Conservation (phyloP, 2,329 filamentous ascomycete genomes). For the Penicillium crustosum region DNA sequence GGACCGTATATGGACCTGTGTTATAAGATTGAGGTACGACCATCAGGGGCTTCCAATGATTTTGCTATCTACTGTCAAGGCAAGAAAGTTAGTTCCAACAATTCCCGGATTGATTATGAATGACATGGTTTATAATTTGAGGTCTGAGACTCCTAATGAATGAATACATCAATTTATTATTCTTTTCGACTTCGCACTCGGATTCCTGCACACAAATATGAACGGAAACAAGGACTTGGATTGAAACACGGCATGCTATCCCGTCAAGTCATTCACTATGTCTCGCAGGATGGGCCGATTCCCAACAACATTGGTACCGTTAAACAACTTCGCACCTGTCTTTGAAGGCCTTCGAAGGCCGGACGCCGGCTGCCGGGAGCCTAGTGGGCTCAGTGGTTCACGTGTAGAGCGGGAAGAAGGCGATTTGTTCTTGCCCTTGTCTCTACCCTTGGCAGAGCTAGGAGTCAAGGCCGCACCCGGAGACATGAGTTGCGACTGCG, state of each 20-base stretch:
- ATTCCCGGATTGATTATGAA: too few species aligned
- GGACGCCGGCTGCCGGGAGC: conserved; percentile 28
- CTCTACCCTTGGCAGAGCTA: conserved; percentile 3
- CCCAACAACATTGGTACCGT: conserved; percentile 57
- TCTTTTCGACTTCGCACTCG: too few species aligned
- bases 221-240: not conserved
- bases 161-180: too few species aligned
- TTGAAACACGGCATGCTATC: conserved; percentile 17
- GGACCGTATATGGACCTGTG: too few species aligned
- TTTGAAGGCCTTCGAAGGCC: conserved; percentile 56
- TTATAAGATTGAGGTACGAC: too few species aligned
- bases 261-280: conserved; percentile 67
- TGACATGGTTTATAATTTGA: too few species aligned
- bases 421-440: conserved; percentile 16
- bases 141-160: too few species aligned
- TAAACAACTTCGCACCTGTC: conserved; percentile 57
- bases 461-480: conserved; percentile 2
- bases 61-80: too few species aligned
- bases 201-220: too few species aligned
- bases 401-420: conserved; percentile 14
- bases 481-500: conserved; percentile 28
- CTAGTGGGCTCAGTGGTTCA: conserved; percentile 34
- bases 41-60: too few species aligned
- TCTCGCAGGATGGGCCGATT: conserved; percentile 70
- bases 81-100: too few species aligned